Evolutionary conservation across 2,329 filamentous ascomycete species (phyloP).

Genomic region (Pleurostoma richardsiae): DNA sequence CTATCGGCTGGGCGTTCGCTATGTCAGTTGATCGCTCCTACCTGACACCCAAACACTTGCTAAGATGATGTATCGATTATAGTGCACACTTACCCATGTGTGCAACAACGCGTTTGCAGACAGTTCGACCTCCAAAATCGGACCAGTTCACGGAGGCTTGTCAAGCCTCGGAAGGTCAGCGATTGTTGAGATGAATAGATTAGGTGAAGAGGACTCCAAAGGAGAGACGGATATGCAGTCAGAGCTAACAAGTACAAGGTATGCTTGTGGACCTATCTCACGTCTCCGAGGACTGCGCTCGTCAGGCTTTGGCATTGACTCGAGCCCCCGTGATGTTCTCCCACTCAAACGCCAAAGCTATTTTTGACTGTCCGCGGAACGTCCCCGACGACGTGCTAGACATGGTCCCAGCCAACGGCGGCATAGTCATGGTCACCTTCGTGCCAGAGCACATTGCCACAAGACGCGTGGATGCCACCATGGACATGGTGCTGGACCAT

Average conservation of each 20-base stretch:
- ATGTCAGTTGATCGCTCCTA: constrained; percentile 14
- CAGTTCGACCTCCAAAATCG: constrained; percentile 16
- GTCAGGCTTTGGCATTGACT: constrained; percentile 15
- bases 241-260: constrained; percentile 1
- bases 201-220: constrained; percentile 11
- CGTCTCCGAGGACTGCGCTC: constrained; percentile 16
- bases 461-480: constrained; percentile 13
- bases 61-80: not conserved
- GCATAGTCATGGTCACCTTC: constrained; percentile 33
- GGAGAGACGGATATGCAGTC: not conserved
- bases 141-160: constrained; percentile 18
- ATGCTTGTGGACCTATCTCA: constrained; percentile 25
- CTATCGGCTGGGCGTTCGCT: constrained; percentile 25
- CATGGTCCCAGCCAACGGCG: constrained; percentile 25
- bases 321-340: constrained; percentile 24
- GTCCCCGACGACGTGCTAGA: constrained; percentile 32
- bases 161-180: constrained; percentile 18
- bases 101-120: constrained; percentile 20
- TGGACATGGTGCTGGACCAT: constrained; percentile 26
- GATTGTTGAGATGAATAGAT: constrained; percentile 27
- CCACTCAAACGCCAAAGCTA: constrained; percentile 19
- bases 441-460: constrained; percentile 16
- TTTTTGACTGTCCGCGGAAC: constrained; percentile 23
- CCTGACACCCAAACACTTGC: not conserved
- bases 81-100: constrained; percentile 19